Base-by-base conservation (phyloP, 805 yeast genomes). In the Henningerozyma blattae region DNA sequence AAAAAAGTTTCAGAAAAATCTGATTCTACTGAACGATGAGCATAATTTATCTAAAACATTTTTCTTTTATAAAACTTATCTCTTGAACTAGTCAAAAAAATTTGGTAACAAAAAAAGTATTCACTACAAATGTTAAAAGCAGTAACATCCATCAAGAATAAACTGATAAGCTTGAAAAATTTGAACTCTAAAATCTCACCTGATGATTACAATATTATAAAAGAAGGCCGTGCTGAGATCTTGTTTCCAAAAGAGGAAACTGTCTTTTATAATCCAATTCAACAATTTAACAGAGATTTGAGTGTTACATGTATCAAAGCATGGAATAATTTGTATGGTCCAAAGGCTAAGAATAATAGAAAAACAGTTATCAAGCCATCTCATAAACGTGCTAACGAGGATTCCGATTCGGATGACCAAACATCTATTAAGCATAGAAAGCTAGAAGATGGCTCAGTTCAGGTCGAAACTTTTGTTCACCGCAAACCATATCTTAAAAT, bases 231-330 rank as follows among this genome's bases (percentile, higher is more conserved):
- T 36, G 96, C 97, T 12, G 70, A 77, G 17, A 76, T 91, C 29
- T 63, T 87, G 22, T 81, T 80, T 41, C 89, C 94, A 4, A 78
- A 82, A 47, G 76, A 76, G 32, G 86, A 82, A 44, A 67, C 68
- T 38, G 98, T 91, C 9, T 91, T 91, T 52, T 91, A 91, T 59
- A 91, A 91, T 54, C 96, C 94, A 8, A 81, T 91, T 36, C 99
- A 91, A 59, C 97, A 89, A 59, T 91, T 86, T 60, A 91, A 91
- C 57, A 70, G 99, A 47, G 99, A 91, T 53, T 61, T 91, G 32
- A 80, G 94, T 44, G 80, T 84, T 5, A 62, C 79, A 46, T 86
- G 84, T 7, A 87, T 91, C 40, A 70, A 76, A 37, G 94, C 97
- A 0, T 91, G 94, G 89, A 68, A 77, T 27, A 74, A 78, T 35